Conservation (phyloP, 192 early-diverging fungal species). For the Borealophlyctis nickersoniae region DNA sequence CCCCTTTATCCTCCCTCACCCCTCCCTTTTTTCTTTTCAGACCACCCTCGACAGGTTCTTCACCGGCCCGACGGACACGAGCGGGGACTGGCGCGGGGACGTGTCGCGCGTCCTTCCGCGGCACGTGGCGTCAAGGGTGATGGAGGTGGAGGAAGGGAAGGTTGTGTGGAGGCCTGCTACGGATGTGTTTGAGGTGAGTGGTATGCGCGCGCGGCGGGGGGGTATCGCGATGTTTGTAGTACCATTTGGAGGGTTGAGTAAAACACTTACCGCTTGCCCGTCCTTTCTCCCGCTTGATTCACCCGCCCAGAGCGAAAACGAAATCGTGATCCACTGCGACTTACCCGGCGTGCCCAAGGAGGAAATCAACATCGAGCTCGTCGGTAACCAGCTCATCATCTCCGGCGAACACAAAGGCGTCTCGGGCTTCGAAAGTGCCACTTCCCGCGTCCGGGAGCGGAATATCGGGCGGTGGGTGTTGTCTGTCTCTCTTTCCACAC, state of each 20-base stretch:
- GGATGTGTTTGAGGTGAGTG: constrained; percentile 7
- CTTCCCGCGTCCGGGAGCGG: constrained; percentile 48
- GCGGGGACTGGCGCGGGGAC: no score
- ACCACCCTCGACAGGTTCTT: no score
- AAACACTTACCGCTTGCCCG: no score
- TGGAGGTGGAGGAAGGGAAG: background rate
- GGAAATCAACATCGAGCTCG: constrained; percentile 48
- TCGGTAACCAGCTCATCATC: constrained; percentile 45
- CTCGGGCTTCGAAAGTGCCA: constrained; percentile 36
- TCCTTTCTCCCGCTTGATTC: no score
- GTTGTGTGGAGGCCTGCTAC: constrained; percentile 8
- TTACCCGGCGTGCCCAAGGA: constrained; percentile 57
- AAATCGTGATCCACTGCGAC: constrained; percentile 46
- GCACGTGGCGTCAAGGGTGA: constrained; percentile 1
- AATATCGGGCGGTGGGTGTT: constrained; percentile 30
- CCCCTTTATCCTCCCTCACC: no score
- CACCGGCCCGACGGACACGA: no score
- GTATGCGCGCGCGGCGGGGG: no score
- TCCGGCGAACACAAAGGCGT: constrained; percentile 37
- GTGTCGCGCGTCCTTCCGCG: no score
- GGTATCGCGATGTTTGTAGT: background rate
- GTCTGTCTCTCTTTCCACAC: no score
- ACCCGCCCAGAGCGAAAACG: constrained; percentile 42
- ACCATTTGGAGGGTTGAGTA: background rate
- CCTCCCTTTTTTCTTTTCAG: no score